phyloP scores from a whole-genome alignment of 495 filamentous ascomycete species.

The Polyplosphaeria fusca region DNA sequence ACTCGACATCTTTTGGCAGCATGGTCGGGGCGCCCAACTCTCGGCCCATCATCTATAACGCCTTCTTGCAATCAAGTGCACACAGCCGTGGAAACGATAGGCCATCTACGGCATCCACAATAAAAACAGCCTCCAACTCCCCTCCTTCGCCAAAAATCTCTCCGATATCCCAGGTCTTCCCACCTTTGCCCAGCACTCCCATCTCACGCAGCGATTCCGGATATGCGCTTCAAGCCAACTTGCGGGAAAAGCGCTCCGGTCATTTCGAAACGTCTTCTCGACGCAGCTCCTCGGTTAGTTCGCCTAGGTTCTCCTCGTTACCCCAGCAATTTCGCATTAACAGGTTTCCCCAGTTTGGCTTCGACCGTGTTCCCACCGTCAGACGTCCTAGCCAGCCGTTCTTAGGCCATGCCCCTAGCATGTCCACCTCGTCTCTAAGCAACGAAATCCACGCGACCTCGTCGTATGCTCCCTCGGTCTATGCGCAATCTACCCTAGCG shows the following conservation, averaged over 20 bases:
- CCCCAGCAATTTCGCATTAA: conserved; percentile 19
- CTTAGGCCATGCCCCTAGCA: conserved; percentile 72
- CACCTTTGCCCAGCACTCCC: conserved; percentile 67
- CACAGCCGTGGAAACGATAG: conserved; percentile 62
- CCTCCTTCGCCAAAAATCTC: conserved; percentile 80
- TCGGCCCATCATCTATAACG: conserved; percentile 74
- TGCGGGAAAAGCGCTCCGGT: conserved; percentile 91
- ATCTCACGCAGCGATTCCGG: conserved; percentile 88
- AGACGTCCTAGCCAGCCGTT: conserved; percentile 84
- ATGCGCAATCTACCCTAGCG: conserved; percentile 93
- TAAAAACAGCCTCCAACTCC: conserved; percentile 57
- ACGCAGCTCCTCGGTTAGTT: conserved; percentile 70
- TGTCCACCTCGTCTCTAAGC: conserved; percentile 79
- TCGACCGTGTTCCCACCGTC: conserved; percentile 64
- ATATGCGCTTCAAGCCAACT: conserved; percentile 74
- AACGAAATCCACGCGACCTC: conserved; percentile 70
- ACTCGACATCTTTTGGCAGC: conserved; percentile 80
- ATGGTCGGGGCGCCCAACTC: conserved; percentile 40
- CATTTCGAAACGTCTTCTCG: conserved; percentile 84
- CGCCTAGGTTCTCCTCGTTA: no score
- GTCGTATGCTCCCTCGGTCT: conserved; percentile 90
- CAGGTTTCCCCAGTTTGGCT: conserved; percentile 56
- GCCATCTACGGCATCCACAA: conserved; percentile 73
- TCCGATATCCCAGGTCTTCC: conserved; percentile 76
- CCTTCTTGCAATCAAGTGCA: conserved; percentile 76